Evolutionary conservation across 768 basidiomycete species (phyloP).

Genomic region (Suillus paluster): DNA sequence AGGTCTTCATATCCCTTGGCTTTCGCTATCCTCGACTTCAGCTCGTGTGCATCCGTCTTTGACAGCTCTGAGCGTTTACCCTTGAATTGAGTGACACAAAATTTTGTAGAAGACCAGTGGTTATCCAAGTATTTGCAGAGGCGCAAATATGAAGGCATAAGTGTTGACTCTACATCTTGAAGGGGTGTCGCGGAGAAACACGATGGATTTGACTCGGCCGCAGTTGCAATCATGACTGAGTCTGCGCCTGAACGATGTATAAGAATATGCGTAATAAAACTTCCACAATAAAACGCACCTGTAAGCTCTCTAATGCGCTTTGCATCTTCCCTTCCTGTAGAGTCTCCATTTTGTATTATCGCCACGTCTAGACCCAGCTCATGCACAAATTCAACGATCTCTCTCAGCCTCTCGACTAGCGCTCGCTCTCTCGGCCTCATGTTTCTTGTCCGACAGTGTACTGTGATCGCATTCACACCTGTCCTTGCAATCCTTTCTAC

Average conservation of each 20-base stretch:
- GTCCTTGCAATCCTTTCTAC: constrained; percentile 87
- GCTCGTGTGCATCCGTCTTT: constrained; percentile 61
- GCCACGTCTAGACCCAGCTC: constrained; percentile 78
- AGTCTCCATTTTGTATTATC: constrained; percentile 95
- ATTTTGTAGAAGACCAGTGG: constrained; percentile 86
- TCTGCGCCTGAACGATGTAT: constrained; percentile 59
- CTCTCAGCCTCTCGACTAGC: constrained; percentile 73
- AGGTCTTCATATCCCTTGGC: constrained; percentile 68
- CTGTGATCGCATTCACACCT: constrained; percentile 87
- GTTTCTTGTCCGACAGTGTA: constrained; percentile 92
- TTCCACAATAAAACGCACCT: constrained; percentile 46
- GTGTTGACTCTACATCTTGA: constrained; percentile 64
- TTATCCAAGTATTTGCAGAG: constrained; percentile 77
- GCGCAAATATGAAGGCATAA: constrained; percentile 76
- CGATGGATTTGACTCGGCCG: constrained; percentile 90
- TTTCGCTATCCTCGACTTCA: constrained; percentile 56
- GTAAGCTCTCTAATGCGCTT: constrained; percentile 75
- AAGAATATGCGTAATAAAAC: constrained; percentile 1
- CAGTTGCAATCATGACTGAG: constrained; percentile 96
- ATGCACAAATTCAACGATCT: constrained; percentile 87
- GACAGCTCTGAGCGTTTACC: constrained; percentile 57
- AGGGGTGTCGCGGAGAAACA: constrained; percentile 79
- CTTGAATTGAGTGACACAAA: constrained; percentile 84
- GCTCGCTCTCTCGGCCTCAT: constrained; percentile 89
- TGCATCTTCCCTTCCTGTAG: constrained; percentile 76